Evolutionary conservation across 1,284 basidiomycete genomes (phyloP).

Genomic region (Kalmanozyma brasiliensis): DNA sequence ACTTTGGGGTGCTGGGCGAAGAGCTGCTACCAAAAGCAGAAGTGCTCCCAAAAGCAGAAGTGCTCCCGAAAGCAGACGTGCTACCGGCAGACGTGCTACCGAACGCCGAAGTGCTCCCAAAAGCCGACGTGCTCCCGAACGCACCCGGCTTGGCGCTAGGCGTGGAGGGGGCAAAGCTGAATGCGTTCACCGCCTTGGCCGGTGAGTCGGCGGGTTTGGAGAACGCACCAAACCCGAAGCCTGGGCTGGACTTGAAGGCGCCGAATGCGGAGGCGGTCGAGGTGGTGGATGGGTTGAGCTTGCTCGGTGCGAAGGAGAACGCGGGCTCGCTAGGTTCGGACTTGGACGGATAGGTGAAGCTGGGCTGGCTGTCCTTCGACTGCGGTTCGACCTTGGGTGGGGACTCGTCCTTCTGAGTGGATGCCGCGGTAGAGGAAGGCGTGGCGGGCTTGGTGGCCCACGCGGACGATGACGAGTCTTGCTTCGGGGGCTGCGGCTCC

Average conservation of each 20-base stretch:
- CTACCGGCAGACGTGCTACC: slow-evolving; percentile 3
- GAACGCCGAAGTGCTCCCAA: slow-evolving; percentile 7
- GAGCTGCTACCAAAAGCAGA: slow-evolving; percentile 10
- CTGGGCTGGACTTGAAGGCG: slow-evolving; percentile 20
- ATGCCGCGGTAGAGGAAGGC: neutral
- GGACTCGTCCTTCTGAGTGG: slow-evolving; percentile 10
- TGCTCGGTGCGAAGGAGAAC: slow-evolving; percentile 38
- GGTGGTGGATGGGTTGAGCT: slow-evolving; percentile 17
- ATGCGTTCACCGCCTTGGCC: slow-evolving; percentile 14
- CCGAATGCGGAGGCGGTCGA: slow-evolving; percentile 32
- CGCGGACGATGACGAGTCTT: neutral
- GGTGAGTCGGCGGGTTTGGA: slow-evolving; percentile 11
- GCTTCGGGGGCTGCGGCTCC: slow-evolving; percentile 2
- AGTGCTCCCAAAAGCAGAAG: slow-evolving; percentile 12
- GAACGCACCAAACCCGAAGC: slow-evolving; percentile 40
- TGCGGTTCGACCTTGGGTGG: slow-evolving; percentile 5
- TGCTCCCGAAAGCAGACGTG: slow-evolving; percentile 8
- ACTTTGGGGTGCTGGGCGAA: slow-evolving; percentile 5
- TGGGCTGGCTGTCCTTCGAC: no score
- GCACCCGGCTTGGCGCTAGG: neutral
- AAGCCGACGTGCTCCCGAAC: slow-evolving; percentile 16
- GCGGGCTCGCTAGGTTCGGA: no score
- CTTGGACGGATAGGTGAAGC: slow-evolving; percentile 27
- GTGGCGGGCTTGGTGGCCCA: slow-evolving; percentile 5
- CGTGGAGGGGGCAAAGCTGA: slow-evolving; percentile 27